Evolutionary conservation across 495 filamentous ascomycete genomes (phyloP), one percentile per base, ranked within the genome.

Genomic region (Penicillium cinerascens): DNA sequence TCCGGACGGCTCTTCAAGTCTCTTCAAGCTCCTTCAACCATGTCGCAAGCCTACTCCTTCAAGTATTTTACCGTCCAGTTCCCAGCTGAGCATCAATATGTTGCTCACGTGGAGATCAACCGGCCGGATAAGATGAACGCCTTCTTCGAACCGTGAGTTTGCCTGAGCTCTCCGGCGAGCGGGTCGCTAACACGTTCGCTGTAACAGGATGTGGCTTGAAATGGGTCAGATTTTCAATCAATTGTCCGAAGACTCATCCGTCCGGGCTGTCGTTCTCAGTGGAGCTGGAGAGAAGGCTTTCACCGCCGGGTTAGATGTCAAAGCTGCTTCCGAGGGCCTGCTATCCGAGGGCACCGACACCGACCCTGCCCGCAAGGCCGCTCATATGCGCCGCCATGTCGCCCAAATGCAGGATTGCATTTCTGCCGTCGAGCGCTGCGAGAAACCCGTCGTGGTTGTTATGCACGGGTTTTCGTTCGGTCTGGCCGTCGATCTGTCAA

Each of bases 51-150:
- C 29, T 66, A 66, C 58, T 54, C 65, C 11, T 86, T 79, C 74
- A 74, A 87, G 52, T 77, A 92, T 77, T 97, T 93, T 80, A 82
- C 83, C 49, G 75, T 97, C 55, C 79, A 80, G 18, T 86, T 86
- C 49, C 89, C 91, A 0, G 57, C 67, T 13, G 75, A 85, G 49
- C 56, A 67, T n/a, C 66, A 71, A 55, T 83, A 83, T 72, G 89
- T 97, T 36, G 89, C 88, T 9, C 89, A 95, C 66, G 91, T 98
- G 44, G 87, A 97, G 67, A 96, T 95, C 74, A 92, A 95, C 76
- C 83, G 93, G 7, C 83, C 92, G 1, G 69, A 83, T 45, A 97
- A 96, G 74, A 74, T 96, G 66, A 98, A 98, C 70, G 85, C 93
- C 49, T 97, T 97, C 70, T 74, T 82, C 54, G 86, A 91, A 71